Evolutionary conservation across 2,329 filamentous ascomycete genomes (phyloP).

Genomic region (Kalaharituber pfeilii): DNA sequence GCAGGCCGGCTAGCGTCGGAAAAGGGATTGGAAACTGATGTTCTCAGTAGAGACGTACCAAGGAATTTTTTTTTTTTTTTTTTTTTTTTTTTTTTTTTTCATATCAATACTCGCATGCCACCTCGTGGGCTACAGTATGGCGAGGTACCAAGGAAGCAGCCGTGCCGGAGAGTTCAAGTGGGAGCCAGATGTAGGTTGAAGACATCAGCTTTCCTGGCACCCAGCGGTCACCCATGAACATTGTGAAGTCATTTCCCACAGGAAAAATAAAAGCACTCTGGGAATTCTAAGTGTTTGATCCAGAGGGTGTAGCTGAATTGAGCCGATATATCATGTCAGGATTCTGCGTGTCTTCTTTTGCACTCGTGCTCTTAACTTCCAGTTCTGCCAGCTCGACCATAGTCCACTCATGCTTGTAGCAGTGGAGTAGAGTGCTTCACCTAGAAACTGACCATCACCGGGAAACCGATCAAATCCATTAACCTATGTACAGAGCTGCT

Average conservation of each 20-base stretch:
- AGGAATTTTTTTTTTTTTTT: background rate
- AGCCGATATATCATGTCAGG: background rate
- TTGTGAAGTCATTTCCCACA: slow-evolving; percentile 25
- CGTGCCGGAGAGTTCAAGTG: slow-evolving; percentile 37
- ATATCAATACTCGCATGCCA: too few species aligned
- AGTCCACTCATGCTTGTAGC: slow-evolving; percentile 40
- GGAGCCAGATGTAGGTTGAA: slow-evolving; percentile 49
- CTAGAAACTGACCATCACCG: too few species aligned
- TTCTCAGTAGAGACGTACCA: background rate
- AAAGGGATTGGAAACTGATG: too few species aligned
- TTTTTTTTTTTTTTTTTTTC: too few species aligned
- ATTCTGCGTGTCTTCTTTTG: background rate
- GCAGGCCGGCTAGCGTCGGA: too few species aligned
- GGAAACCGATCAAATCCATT: too few species aligned
- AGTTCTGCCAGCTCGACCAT: slow-evolving; percentile 44
- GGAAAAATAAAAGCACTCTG: slow-evolving; percentile 44
- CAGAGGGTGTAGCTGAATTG: slow-evolving; percentile 10
- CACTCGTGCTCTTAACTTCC: background rate
- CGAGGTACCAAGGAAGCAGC: slow-evolving; percentile 31
- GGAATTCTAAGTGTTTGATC: slow-evolving; percentile 37
- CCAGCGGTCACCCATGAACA: slow-evolving; percentile 53
- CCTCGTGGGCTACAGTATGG: too few species aligned
- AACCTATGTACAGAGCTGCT: too few species aligned
- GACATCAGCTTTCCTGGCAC: slow-evolving; percentile 40
- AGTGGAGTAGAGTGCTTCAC: too few species aligned